Base-by-base conservation (phyloP, 2,329 filamentous ascomycete species). In the Rugonectria rugulosa region DNA sequence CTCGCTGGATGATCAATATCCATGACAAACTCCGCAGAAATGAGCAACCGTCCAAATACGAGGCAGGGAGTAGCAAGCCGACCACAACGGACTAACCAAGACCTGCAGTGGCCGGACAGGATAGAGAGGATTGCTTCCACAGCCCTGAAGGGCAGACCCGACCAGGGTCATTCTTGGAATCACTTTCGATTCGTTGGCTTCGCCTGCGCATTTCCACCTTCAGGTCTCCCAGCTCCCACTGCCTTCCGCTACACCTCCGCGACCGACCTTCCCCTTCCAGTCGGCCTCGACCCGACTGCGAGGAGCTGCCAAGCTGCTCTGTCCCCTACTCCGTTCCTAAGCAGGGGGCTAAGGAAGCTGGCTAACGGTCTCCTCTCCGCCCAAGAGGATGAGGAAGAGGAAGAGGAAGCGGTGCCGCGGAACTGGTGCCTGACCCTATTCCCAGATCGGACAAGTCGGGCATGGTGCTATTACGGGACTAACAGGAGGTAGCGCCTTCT, bases 381-480 rank as follows among this genome's bases (percentile, higher is more conserved):
- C 38, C 47, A 38, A 42, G 27, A 26, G 46, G n/a, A n/a, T n/a
- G n/a, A n/a, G n/a, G n/a, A n/a, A n/a, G n/a, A n/a, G n/a, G n/a
- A n/a, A n/a, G n/a, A n/a, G n/a, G n/a, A n/a, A n/a, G n/a, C n/a
- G n/a, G 45, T 24, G 34, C 45, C 45, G 45, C 34, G 45, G 37
- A 20, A 24, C 37, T 42, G 38, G 47, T 43, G 47, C 47, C 47
- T 46, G 46, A 41, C 45, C 15, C 53, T 42, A 56, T 36, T 29
- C 41, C 53, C 26, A 32, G 26, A 34, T 21, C 15, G 46, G 27
- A 23, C 34, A 49, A 55, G 52, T 24, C n/a, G n/a, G n/a, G n/a
- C n/a, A n/a, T n/a, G n/a, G n/a, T n/a, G n/a, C n/a, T n/a, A n/a
- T n/a, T n/a, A n/a, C n/a, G n/a, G n/a, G n/a, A n/a, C n/a, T n/a